Evolutionary conservation across 345 rosid genomes (phyloP), one percentile per base, ranked within the genome.

Genomic region (Anastatica hierochuntica): DNA sequence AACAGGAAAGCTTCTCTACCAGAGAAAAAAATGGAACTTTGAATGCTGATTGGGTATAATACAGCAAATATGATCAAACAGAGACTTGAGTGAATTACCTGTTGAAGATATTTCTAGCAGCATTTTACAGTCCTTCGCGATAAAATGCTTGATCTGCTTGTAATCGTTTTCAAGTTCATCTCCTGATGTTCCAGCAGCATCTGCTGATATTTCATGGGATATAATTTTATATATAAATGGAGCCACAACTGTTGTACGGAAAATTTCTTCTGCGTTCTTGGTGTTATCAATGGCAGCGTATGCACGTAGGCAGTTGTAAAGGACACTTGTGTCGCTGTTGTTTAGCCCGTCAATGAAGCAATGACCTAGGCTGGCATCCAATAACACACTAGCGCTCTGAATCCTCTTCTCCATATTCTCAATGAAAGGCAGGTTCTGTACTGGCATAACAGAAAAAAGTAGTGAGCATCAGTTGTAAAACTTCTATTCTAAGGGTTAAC

Each of bases 381-480:
- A 69, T 36, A 85, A 68, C 58, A 70, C 66, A 74, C 92, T 83
- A 39, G 97, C 94, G 72, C 81, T 82, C 70, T 76, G 87, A 71
- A 83, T 83, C 71, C 94, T 88, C 85, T 88, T 94, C 75, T 94
- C 95, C 85, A 94, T 83, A 76, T 88, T 94, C 72, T 80, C 79
- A 60, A 94, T 78, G 71, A 94, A 94, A 69, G 99, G 99, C 60
- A 94, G 97, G 72, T 81, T 77, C 99, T 88, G 89, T 84, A 83
- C 90, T 80, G 84, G 87, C 94, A 85, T 61, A 73, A 79, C 42
- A 58, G 66, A 81, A 70, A 71, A 54, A 58, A n/a, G 69, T 72
- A 65, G 76, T 79, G 72, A 78, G 81, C 72, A 71, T 37, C 58
- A 64, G 44, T 63, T 8, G 3, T 51, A 44, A 14, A 36, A 66